phyloP scores from a whole-genome alignment of 31 red algal genomes.

The Asparagopsis taxiformis region DNA sequence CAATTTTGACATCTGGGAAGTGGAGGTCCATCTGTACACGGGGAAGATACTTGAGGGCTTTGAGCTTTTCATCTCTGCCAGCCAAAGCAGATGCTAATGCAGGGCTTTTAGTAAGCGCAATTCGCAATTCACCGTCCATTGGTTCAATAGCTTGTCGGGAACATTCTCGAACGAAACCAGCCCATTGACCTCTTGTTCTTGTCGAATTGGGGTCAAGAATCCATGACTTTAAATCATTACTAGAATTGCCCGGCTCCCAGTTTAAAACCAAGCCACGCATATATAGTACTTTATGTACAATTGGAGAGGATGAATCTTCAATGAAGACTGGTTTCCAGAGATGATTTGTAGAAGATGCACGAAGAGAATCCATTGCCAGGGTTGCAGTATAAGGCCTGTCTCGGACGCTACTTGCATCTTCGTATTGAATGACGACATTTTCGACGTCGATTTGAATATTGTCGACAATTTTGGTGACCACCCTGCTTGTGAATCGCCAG shows the following conservation, averaged over 20 bases:
- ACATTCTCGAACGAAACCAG: constrained; percentile 42
- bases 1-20: constrained; percentile 75
- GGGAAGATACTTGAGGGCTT: constrained; percentile 33
- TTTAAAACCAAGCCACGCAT: constrained; percentile 69
- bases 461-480: constrained; percentile 80
- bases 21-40: constrained; percentile 71
- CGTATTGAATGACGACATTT: constrained; percentile 86
- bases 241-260: constrained; percentile 61
- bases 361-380: constrained; percentile 62
- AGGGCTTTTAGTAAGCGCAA: constrained; percentile 60
- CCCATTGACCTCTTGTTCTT: constrained; percentile 29
- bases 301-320: constrained; percentile 60
- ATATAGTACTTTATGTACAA: constrained; percentile 77
- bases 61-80: constrained; percentile 25
- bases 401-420: constrained; percentile 74
- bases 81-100: constrained; percentile 47
- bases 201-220: constrained; percentile 26
- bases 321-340: constrained; percentile 75
- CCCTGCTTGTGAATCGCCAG: constrained; percentile 70
- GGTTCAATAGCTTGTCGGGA: constrained; percentile 61
- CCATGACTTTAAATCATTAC: constrained; percentile 39
- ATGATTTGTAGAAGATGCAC: constrained; percentile 69
- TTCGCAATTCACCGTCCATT: constrained; percentile 71
- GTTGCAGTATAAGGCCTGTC: constrained; percentile 73
- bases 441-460: constrained; percentile 90